Conservation (phyloP, 2,329 filamentous ascomycete genomes). For the Exophiala calicioides region DNA sequence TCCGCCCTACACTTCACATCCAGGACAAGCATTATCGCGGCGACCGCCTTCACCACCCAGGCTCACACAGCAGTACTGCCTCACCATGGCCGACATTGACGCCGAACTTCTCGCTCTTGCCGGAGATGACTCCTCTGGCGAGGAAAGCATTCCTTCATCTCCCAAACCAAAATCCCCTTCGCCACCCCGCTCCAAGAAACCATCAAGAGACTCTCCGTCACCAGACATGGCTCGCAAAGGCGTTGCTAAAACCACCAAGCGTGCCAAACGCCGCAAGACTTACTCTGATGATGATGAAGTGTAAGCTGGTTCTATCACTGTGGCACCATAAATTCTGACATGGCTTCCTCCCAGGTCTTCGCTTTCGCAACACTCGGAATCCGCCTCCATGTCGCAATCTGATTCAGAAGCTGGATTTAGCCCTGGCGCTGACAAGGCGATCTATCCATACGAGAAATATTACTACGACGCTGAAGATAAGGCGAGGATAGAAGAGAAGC, state of each 20-base stretch:
- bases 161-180: conserved; percentile 58
- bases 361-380: conserved; percentile 70
- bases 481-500: conserved; percentile 76
- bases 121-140: conserved; percentile 66
- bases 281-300: conserved; percentile 76
- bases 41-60: no score
- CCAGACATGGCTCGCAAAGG: conserved; percentile 51
- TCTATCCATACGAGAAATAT: conserved; percentile 82
- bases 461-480: conserved; percentile 75
- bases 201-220: conserved; percentile 45
- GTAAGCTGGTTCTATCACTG: conserved; percentile 55
- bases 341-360: conserved; percentile 60
- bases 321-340: conserved; percentile 1
- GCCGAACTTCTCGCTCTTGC: conserved; percentile 92
- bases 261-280: conserved; percentile 49
- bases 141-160: conserved; percentile 56
- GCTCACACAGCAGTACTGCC: conserved; percentile 12
- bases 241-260: conserved; percentile 46
- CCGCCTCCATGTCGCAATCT: conserved; percentile 87
- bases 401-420: conserved; percentile 71
- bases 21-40: no score
- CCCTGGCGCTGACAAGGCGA: conserved; percentile 53
- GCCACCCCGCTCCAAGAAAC: conserved; percentile 50
- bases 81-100: conserved; percentile 80
- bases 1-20: not conserved